A percentile compares a stretch with the other conserved stretches of the same genome.
These are phyloP conservation scores for Neltuma alba DNA, from an alignment of 306 rosid species.

Conservation along the genomic window DNA sequence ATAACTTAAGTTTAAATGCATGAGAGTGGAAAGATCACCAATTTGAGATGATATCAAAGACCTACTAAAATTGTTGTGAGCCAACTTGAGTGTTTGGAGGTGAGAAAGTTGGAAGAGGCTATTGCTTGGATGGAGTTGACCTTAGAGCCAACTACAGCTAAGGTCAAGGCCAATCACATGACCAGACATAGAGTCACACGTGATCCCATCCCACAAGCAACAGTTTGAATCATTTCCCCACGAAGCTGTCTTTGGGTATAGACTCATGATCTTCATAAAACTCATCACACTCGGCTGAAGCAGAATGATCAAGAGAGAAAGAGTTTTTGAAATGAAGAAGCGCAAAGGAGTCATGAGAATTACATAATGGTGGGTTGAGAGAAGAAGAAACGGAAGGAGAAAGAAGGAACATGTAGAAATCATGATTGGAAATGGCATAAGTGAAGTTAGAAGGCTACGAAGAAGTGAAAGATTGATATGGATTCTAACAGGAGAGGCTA, in stretches of 20 bases:
- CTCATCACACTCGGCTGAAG: neutral
- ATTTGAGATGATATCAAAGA: conserved; percentile 10
- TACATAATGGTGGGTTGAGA: neutral
- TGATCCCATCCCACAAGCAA: conserved; percentile 35
- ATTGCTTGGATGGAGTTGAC: neutral
- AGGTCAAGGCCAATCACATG: conserved; percentile 33
- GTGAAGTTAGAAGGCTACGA: neutral
- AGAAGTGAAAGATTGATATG: neutral
- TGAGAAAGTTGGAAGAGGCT: conserved; percentile 1
- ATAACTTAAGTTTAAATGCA: neutral
- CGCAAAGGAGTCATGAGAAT: neutral
- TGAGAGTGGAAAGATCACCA: conserved; percentile 6
- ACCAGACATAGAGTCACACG: conserved; percentile 1
- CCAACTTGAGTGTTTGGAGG: conserved; percentile 24
- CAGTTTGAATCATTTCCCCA: conserved; percentile 30
- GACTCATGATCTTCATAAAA: neutral
- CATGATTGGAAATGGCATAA: neutral
- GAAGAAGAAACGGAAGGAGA: neutral
- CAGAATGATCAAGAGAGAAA: neutral
- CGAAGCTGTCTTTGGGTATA: conserved; percentile 18
- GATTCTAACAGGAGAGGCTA: neutral
- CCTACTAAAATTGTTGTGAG: neutral
- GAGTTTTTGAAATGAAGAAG: conserved; percentile 2
- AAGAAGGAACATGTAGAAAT: neutral
- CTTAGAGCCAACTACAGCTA: neutral